Base-by-base conservation (phyloP, 768 basidiomycete genomes). In the Hericium rajendrae region DNA sequence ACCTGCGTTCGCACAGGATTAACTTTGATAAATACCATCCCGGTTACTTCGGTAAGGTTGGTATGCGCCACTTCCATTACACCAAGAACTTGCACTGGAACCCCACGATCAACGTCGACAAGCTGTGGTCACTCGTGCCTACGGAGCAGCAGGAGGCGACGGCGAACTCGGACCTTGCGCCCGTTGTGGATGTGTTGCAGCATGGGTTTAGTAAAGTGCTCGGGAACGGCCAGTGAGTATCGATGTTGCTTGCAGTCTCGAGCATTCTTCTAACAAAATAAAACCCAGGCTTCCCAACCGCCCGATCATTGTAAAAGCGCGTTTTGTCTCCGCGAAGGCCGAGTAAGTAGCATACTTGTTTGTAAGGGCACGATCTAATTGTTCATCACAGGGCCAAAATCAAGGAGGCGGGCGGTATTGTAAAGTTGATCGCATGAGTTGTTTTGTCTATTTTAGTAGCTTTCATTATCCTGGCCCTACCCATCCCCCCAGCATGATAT, bases 11-110 rank as follows among this genome's bases (percentile, higher is more conserved):
- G 18, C 6, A 15, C 13, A 91, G 94, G 60, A 94, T 88, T 70
- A 97, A 97, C 80, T 91, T 95, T 70, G 94, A 95, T 76, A 95
- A 95, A 78, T 97, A 93, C 88, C 94, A 97, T 78, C 94, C 94
- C 73, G 94, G 94, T 90, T 97, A 97, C 92, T 98, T 95, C 74
- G 94, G 94, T 81, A 97, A 97, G 78, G 92, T 95, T 72, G 97
- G 97, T 91, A 99, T 99, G 95, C 86, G 97, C 71, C 86, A 87
- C 75, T 99, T 88, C 90, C 97, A 99, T 73, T 75, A 93, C 62
- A 93, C 90, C 56, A 86, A 86, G 74, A 97, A 97, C 74, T 74
- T 80, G 65, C 79, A 84, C 75, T 97, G 92, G 94, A 83, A 88
- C 62, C 94, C 95, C 18, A 88, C 87, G 71, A 91, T 99, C 86